Base-by-base conservation (phyloP, 768 basidiomycete species). In the Cystobasidium ongulense region DNA sequence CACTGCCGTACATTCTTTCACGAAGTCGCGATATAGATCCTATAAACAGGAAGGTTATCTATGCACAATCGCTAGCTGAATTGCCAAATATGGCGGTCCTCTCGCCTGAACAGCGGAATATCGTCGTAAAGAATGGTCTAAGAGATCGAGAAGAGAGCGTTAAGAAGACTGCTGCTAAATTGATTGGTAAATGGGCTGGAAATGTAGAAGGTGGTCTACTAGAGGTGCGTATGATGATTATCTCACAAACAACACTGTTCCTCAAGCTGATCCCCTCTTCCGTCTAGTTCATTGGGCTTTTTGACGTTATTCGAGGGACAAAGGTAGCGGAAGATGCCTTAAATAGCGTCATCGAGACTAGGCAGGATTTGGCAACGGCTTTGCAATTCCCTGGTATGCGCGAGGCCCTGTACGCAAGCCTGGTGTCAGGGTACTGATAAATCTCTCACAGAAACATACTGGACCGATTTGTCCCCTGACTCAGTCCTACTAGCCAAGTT, bases 121-220 rank as follows among this genome's bases (percentile, higher is more conserved):
- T 86, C 27, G 86, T 95, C 59, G 86, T 95, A 1, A 85, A 86
- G 23, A 87, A 90, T 78, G 95, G 95, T 1, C 83, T 97, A 1
- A 88, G 90, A 0, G 95, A 97, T 81, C 86, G 95, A 31, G 92
- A 96, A 73, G 82, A 85, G 0, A 80, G 82, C 0, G 92, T 97
- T 1, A 84, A 88, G 35, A 82, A 84, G 21, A 91, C 90, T 0
- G 88, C 92, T 0, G 87, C 85, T 1, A 85, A 85, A 0, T 85
- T 96, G 57, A 81, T 97, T 18, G 86, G 84, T 0, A 83, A 82
- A 7, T 98, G 95, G 95, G 84, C 87, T 10, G 83, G 84, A 1
- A 81, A 83, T 84, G 77, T 64, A 82, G 54, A 68, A 83, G 50
- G 75, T 13, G 76, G 79, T 1, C 84, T 64, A 1, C 35, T 64